A percentile compares a stretch with the other conserved stretches of the same genome.
phyloP scores from a whole-genome alignment of 2,329 filamentous ascomycete species.

The Aspergillus tamarii region DNA sequence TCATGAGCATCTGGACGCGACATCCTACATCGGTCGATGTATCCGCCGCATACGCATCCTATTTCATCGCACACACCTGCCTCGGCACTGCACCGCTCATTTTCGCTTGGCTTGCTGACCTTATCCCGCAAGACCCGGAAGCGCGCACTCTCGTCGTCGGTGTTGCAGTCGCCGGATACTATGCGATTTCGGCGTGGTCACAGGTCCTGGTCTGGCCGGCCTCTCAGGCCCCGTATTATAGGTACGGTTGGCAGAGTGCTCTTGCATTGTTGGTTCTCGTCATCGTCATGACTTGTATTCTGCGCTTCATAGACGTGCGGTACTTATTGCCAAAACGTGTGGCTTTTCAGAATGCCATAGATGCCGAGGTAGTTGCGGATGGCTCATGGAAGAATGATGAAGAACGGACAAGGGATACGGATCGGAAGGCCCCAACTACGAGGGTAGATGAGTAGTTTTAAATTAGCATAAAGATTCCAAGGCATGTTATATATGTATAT shows the following conservation, averaged over 20 bases:
- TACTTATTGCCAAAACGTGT: background rate
- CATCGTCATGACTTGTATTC: background rate
- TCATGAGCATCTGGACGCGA: constrained; percentile 2
- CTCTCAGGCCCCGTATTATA: background rate
- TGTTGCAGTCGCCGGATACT: background rate
- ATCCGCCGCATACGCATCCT: background rate
- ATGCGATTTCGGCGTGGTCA: constrained; percentile 1
- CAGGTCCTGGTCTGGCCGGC: constrained; percentile 3
- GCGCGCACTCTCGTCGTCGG: constrained; percentile 1
- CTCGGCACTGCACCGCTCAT: constrained; percentile 2
- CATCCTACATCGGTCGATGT: background rate
- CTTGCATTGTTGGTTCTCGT: background rate
- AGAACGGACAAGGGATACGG: background rate
- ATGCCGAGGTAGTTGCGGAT: background rate
- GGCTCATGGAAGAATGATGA: background rate
- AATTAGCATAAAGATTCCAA: background rate
- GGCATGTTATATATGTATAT: background rate
- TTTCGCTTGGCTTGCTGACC: background rate
- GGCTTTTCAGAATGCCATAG: background rate
- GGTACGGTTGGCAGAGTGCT: background rate
- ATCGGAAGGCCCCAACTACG: background rate
- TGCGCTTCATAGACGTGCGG: background rate
- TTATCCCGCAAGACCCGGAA: background rate
- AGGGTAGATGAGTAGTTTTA: background rate
- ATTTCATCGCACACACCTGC: background rate